These are phyloP conservation scores for Penicillium digitatum DNA, from an alignment of 2,329 filamentous ascomycete genomes.

Conservation along the genomic window DNA sequence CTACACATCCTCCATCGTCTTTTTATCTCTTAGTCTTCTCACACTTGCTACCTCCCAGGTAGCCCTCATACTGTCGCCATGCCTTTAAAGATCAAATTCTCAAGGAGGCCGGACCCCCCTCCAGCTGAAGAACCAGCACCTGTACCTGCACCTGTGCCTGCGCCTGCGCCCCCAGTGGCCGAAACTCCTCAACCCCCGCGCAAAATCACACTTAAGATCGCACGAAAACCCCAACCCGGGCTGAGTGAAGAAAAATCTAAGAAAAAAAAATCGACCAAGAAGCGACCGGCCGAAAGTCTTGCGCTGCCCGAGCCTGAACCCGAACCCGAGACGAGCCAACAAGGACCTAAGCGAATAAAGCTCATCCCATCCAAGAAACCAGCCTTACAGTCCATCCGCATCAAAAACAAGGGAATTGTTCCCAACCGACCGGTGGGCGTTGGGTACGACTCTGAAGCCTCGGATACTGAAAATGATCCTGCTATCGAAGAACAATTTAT, in stretches of 20 bases:
- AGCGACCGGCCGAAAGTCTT: constrained; percentile 35
- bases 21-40: not conserved
- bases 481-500: constrained; percentile 86
- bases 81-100: constrained; percentile 44
- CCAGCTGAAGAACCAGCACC: constrained; percentile 19
- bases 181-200: constrained; percentile 32
- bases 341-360: constrained; percentile 39
- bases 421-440: constrained; percentile 72
- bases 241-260: constrained; percentile 23
- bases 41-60: not conserved
- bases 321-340: constrained; percentile 24
- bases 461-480: constrained; percentile 82
- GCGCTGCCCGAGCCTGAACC: constrained; percentile 25
- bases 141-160: constrained; percentile 1
- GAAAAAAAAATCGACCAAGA: constrained; percentile 40
- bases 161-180: constrained; percentile 16
- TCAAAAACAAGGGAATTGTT: constrained; percentile 64
- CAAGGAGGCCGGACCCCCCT: constrained; percentile 34
- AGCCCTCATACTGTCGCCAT: constrained; percentile 22
- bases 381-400: constrained; percentile 48
- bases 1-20: not conserved
- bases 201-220: constrained; percentile 44
- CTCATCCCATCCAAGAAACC: constrained; percentile 39
- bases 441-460: constrained; percentile 94
- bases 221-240: constrained; percentile 26